A percentile compares a stretch with the other conserved stretches of the same genome.
Evolutionary conservation across 2,329 filamentous ascomycete genomes (phyloP).

Genomic region (Colletotrichum truncatum): DNA sequence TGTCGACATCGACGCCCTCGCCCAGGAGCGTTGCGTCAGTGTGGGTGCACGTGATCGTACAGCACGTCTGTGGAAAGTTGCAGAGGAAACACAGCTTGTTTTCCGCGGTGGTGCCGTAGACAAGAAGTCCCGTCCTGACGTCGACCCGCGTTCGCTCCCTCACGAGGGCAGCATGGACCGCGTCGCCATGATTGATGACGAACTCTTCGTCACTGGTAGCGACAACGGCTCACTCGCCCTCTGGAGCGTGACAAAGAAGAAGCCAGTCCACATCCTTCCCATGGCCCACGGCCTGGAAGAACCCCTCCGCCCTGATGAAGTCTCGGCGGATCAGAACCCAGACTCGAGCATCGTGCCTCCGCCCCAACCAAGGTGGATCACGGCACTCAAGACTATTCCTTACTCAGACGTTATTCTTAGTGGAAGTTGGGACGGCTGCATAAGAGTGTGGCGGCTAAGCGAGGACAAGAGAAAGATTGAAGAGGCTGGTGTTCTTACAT

Average conservation of each 20-base stretch:
- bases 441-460: slow-evolving; percentile 86
- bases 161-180: slow-evolving; percentile 89
- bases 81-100: slow-evolving; percentile 93
- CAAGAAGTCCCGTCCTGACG: slow-evolving; percentile 52
- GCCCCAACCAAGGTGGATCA: slow-evolving; percentile 86
- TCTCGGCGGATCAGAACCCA: slow-evolving; percentile 77
- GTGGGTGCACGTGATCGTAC: slow-evolving; percentile 93
- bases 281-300: slow-evolving; percentile 88
- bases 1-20: slow-evolving; percentile 82
- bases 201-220: slow-evolving; percentile 90
- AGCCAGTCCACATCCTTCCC: slow-evolving; percentile 82
- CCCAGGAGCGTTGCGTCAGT: slow-evolving; percentile 88
- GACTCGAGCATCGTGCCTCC: slow-evolving; percentile 67
- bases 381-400: slow-evolving; percentile 84
- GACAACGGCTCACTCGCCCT: slow-evolving; percentile 89
- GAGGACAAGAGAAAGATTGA: slow-evolving; percentile 85
- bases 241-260: slow-evolving; percentile 95
- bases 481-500: slow-evolving; percentile 69
- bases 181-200: slow-evolving; percentile 87
- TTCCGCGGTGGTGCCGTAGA: slow-evolving; percentile 80
- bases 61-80: slow-evolving; percentile 93
- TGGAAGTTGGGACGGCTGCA: slow-evolving; percentile 92
- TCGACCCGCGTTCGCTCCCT: slow-evolving; percentile 63
- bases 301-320: slow-evolving; percentile 71
- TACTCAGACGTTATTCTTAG: slow-evolving; percentile 91